Base-by-base conservation (phyloP, 1,139 yeast species). In the Yamadazyma sp. region DNA sequence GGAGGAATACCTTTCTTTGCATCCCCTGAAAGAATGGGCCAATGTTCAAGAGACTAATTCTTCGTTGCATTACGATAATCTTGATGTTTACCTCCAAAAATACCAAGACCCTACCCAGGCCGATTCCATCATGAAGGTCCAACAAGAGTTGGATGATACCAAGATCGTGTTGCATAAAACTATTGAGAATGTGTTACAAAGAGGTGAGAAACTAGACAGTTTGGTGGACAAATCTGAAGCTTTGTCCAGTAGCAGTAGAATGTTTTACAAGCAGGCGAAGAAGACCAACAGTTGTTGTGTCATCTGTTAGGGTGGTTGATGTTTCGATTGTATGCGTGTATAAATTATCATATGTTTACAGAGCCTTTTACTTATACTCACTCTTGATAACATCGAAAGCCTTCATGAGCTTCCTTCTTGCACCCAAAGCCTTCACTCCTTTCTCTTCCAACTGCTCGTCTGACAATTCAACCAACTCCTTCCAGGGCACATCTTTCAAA, bases 41-140 rank as follows among this genome's bases (percentile, higher is more conserved):
- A 61, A 65, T 39, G 70, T 79, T 17, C 61, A 76, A 3, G 80
- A 73, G 50, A 68, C 87, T 6, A 69, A 71, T 38, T 47, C 69
- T 8, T 46, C 52, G 14, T 72, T 86, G 47, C 66, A 69, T 40
- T 82, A 80, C 63, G 79, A 79, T 27, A 79, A 78, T 46, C 73
- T 92, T 55, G 84, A 83, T 30, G 69, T 69, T 23, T 89, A 89
- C 61, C 68, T 94, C 52, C 68, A 73, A 54, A 87, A 87, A 58
- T 92, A 94, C 67, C 98, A 92, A 67, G 96, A 94, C 62, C 99
- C 99, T 17, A 76, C 85, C 28, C 96, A 92, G 68, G 98, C 98
- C 0, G 99, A 92, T 59, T 85, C 96, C 12, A 83, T 92, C 50
- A 84, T 92, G 95, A 87, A 85, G 64, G 98, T 92, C 27, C 98